Conservation (phyloP, 345 rosid species). For the Hirschfeldia incana region DNA sequence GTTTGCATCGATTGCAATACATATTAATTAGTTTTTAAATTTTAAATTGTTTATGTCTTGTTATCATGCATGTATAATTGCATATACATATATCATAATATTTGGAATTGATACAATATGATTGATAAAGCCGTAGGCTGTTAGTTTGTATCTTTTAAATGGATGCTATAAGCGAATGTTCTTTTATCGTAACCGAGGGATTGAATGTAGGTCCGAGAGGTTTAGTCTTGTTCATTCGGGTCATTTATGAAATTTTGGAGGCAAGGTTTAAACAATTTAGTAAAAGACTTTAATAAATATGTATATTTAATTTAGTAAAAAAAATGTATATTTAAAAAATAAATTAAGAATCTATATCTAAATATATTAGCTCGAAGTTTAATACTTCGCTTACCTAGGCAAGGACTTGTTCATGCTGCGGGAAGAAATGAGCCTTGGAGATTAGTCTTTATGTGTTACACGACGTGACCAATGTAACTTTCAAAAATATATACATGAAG, state of each 20-base stretch:
- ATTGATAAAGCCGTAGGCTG: neutral
- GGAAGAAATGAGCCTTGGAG: neutral
- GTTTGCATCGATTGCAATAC: neutral
- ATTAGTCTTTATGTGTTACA: neutral
- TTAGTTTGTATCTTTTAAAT: neutral
- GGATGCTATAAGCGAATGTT: too few species aligned
- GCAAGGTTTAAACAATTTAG: neutral
- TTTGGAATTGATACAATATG: neutral
- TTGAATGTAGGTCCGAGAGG: neutral
- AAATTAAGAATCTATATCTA: neutral
- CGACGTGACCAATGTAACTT: neutral
- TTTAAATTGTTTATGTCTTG: neutral
- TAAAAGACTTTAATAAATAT: neutral
- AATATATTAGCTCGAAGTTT: neutral
- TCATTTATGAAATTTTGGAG: neutral
- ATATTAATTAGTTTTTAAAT: neutral
- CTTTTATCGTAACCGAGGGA: too few species aligned
- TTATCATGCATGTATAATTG: too few species aligned
- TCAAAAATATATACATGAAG: neutral
- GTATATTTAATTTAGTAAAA: too few species aligned
- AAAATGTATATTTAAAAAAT: too few species aligned
- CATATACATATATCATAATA: too few species aligned
- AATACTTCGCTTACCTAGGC: neutral
- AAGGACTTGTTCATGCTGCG: neutral
- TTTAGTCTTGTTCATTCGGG: neutral